Base-by-base conservation (phyloP, 305 asterid genomes). In the Vinca major region DNA sequence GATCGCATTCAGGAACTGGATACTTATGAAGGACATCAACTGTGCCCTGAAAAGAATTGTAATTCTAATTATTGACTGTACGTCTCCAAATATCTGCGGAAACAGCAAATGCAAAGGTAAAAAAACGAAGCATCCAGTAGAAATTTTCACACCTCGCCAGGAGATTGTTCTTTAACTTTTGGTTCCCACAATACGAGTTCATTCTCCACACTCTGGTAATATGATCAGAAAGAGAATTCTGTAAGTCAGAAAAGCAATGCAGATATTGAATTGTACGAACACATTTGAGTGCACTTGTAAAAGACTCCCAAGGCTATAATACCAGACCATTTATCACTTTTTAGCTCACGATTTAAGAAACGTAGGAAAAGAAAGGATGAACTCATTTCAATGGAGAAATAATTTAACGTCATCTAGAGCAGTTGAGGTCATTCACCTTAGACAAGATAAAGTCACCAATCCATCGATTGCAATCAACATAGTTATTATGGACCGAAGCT, bases 141-240 rank as follows among this genome's bases (percentile, higher is more conserved):
- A 57, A 4, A 60, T 67, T 51, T 37, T 70, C 89, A 83, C 76
- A 90, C 96, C 97, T 93, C 98, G 71, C 97, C 98, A 63, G 97
- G 94, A 71, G 96, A 87, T 51, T 90, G 93, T 70, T 90, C 98
- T 75, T 90, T 92, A 91, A 86, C 90, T 81, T 87, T 92, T 20
- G 96, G 96, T 76, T 92, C 98, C 98, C 98, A 92, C 73, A 92
- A 70, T 72, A 87, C 91, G 78, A 90, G 89, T 80, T 92, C 98
- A 66, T 86, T 90, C 80, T 92, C 98, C 72, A 92, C 98, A 67
- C 98, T 92, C 97, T 92, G 89, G 16, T 13, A 71, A 49, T 45
- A 56, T 55, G 53, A 57, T 26, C 65, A 65, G 40, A 36, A 48
- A 4, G 12, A 40, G 8, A 12, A 66, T 36, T 36, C 19, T 51